Conservation (phyloP, 306 rosid genomes). For the Heteromeles arbutifolia region DNA sequence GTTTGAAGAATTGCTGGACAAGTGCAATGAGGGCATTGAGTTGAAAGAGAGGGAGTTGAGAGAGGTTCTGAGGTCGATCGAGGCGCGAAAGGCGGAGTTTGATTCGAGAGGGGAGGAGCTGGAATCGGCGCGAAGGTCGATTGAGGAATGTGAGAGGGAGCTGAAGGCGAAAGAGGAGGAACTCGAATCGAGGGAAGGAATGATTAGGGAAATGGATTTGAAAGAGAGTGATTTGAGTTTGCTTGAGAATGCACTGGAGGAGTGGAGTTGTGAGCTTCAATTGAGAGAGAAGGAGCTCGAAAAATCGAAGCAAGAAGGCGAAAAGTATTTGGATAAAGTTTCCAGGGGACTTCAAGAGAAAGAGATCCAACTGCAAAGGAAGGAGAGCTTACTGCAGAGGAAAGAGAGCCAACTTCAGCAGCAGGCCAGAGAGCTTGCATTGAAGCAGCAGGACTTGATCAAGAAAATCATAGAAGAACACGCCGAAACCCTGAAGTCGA, state of each 20-base stretch:
- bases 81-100: conserved; percentile 12
- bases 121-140: background rate
- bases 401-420: background rate
- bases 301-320: background rate
- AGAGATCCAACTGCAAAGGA: background rate
- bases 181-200: background rate
- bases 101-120: conserved; percentile 4
- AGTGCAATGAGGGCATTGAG: background rate
- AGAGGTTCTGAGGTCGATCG: background rate
- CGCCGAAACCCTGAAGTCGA: background rate
- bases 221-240: background rate
- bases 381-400: background rate
- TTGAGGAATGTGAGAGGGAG: conserved; percentile 17
- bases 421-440: background rate
- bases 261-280: background rate
- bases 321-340: background rate
- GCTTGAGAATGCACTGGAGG: background rate
- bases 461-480: background rate
- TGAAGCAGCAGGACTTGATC: background rate
- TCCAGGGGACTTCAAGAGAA: conserved; percentile 6
- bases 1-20: background rate
- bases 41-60: background rate
- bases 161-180: conserved; percentile 12
- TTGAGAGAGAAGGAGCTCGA: background rate
- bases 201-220: background rate